These are phyloP conservation scores for Aphanomyces invadans DNA, from an alignment of 352 stramenopile species.

Conservation along the genomic window DNA sequence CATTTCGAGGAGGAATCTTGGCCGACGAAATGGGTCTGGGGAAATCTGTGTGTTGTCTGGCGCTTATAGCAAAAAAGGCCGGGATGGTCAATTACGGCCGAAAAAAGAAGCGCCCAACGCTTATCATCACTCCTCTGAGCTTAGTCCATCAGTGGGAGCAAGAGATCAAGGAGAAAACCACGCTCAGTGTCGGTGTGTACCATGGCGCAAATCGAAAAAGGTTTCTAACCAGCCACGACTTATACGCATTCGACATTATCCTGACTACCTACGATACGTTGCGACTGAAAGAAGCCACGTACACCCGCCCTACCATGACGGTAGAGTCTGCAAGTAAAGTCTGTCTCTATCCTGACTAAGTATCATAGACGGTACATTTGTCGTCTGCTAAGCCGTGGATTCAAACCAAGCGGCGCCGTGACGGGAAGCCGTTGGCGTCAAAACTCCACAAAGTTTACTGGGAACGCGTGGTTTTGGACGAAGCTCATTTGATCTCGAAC, in stretches of 20 bases:
- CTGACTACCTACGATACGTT: constrained; percentile 77
- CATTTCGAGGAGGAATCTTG: constrained; percentile 64
- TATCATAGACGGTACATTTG: too few relatives aligned
- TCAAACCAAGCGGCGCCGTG: constrained; percentile 3
- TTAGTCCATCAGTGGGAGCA: constrained; percentile 81
- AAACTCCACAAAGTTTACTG: constrained; percentile 75
- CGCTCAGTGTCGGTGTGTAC: constrained; percentile 65
- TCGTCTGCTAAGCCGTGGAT: too few relatives aligned
- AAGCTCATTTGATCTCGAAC: constrained; percentile 87
- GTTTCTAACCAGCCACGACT: constrained; percentile 56
- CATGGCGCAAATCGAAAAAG: constrained; percentile 55
- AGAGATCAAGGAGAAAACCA: constrained; percentile 72
- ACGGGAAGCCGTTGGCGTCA: constrained; percentile 31
- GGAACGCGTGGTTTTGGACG: constrained; percentile 83
- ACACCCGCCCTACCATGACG: constrained; percentile 18
- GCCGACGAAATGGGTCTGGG: constrained; percentile 86
- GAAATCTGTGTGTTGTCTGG: constrained; percentile 86
- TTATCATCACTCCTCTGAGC: constrained; percentile 78
- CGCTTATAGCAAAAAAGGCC: constrained; percentile 56
- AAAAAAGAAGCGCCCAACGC: constrained; percentile 41
- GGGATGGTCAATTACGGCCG: constrained; percentile 23
- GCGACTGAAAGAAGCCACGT: constrained; percentile 60
- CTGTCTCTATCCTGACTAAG: too few relatives aligned
- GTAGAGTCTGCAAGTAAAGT: too few relatives aligned
- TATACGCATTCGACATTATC: constrained; percentile 72